Conservation (phyloP, 495 filamentous ascomycete genomes). For the Aspergillus mulundensis region DNA sequence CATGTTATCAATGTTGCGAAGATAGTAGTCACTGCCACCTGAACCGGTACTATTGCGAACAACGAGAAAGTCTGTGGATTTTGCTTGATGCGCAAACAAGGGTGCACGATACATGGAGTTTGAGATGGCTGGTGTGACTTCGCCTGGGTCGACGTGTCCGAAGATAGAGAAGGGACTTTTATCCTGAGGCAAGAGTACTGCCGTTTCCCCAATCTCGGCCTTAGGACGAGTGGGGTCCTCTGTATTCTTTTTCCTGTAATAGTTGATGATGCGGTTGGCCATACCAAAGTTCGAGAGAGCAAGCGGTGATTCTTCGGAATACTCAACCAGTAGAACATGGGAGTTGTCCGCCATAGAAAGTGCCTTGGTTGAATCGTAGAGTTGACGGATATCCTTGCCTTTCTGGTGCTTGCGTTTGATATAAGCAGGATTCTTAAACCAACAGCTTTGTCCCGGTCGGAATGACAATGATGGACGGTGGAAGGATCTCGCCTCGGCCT, state of each 20-base stretch:
- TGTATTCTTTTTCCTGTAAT: slow-evolving; percentile 82
- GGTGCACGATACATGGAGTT: slow-evolving; percentile 95
- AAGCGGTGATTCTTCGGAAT: slow-evolving; percentile 88
- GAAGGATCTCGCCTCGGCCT: slow-evolving; percentile 79
- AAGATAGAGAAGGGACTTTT: slow-evolving; percentile 94
- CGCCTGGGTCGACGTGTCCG: slow-evolving; percentile 84
- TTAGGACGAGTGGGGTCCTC: slow-evolving; percentile 73
- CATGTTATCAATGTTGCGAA: slow-evolving; percentile 85
- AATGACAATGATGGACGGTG: slow-evolving; percentile 75
- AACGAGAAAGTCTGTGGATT: slow-evolving; percentile 82
- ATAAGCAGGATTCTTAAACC: slow-evolving; percentile 41
- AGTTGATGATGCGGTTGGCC: slow-evolving; percentile 92
- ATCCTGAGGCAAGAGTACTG: slow-evolving; percentile 84
- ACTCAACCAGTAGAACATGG: slow-evolving; percentile 80
- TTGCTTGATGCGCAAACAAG: slow-evolving; percentile 79
- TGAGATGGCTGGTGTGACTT: slow-evolving; percentile 82
- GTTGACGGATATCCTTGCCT: slow-evolving; percentile 66
- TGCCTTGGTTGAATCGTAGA: slow-evolving; percentile 71
- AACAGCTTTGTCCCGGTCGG: slow-evolving; percentile 53
- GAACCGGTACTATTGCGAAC: slow-evolving; percentile 71
- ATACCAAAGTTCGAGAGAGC: slow-evolving; percentile 95
- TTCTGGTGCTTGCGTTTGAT: slow-evolving; percentile 74
- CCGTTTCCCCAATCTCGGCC: slow-evolving; percentile 78
- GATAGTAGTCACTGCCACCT: slow-evolving; percentile 67
- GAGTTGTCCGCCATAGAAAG: slow-evolving; percentile 86